A percentile compares a stretch with the other conserved stretches of the same genome.
Conservation (phyloP, 2,329 filamentous ascomycete genomes). For the Colletotrichum gloeosporioides region DNA sequence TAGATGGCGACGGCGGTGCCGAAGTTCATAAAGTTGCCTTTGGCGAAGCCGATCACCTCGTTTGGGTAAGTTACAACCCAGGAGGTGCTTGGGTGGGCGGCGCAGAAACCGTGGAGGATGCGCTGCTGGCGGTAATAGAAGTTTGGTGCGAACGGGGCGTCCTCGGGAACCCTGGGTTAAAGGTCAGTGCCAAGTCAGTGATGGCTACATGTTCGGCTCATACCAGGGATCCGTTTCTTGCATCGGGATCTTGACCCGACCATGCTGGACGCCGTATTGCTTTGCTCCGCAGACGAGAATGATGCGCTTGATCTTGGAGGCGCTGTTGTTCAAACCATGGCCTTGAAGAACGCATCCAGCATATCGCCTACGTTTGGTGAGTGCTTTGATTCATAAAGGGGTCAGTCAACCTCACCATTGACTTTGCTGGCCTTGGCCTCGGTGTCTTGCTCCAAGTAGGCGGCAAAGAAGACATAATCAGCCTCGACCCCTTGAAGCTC, state of each 20-base stretch:
- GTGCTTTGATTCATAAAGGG: not conserved
- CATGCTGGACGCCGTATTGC: constrained; percentile 59
- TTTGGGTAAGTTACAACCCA: constrained; percentile 37
- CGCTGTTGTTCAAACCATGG: constrained; percentile 45
- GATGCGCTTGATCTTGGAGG: constrained; percentile 46
- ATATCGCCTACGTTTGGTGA: constrained; percentile 33
- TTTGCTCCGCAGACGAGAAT: constrained; percentile 54
- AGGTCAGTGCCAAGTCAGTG: constrained; percentile 32
- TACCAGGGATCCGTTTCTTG: constrained; percentile 44
- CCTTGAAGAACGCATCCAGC: constrained; percentile 52
- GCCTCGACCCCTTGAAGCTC: constrained; percentile 25
- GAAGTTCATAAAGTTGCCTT: constrained; percentile 45
- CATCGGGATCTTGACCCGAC: constrained; percentile 51
- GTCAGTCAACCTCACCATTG: constrained; percentile 24
- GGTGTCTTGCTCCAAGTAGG: constrained; percentile 25
- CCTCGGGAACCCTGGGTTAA: constrained; percentile 20
- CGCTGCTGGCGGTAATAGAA: constrained; percentile 59
- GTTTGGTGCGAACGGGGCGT: constrained; percentile 38
- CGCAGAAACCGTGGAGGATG: constrained; percentile 36
- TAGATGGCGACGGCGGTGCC: constrained; percentile 45
- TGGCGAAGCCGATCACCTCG: constrained; percentile 37
- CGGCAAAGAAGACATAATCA: constrained; percentile 30
- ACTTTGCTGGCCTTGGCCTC: constrained; percentile 25
- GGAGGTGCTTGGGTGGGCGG: not conserved
- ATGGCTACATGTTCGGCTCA: not conserved